Conservation (phyloP, 2,329 filamentous ascomycete genomes). For the Epichloe gansuensis region DNA sequence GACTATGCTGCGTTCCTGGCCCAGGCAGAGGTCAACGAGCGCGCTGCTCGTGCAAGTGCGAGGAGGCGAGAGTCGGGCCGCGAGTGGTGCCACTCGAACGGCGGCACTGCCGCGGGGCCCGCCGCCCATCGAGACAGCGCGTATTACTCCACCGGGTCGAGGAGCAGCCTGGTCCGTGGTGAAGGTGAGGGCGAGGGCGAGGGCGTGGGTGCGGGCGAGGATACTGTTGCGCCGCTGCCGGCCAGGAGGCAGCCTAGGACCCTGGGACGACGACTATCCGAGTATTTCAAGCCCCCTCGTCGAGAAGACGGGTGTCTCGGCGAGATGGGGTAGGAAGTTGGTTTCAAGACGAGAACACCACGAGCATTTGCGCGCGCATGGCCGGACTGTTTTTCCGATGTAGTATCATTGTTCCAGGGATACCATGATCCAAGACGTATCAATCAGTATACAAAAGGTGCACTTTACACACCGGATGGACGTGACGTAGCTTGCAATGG, state of each 20-base stretch:
- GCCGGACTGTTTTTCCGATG: too few species aligned
- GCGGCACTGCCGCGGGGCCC: too few species aligned
- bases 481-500: too few species aligned
- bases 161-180: constrained; percentile 4
- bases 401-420: too few species aligned
- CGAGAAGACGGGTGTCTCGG: background rate
- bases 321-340: background rate
- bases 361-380: too few species aligned
- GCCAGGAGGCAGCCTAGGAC: constrained; percentile 4
- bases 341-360: background rate
- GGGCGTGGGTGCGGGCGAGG: background rate
- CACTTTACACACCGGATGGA: too few species aligned
- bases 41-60: constrained; percentile 1
- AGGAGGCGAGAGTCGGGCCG: background rate
- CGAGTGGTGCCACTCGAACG: background rate
- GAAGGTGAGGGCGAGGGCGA: too few species aligned
- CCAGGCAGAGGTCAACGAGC: constrained; percentile 9
- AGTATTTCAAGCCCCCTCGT: constrained; percentile 11
- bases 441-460: too few species aligned
- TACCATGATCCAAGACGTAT: too few species aligned
- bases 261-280: constrained; percentile 6
- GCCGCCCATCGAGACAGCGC: constrained; percentile 6
- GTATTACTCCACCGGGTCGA: constrained; percentile 5
- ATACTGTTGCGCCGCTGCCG: background rate
- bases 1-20: constrained; percentile 16